Evolutionary conservation across 2,329 filamentous ascomycete genomes (phyloP), one percentile per base, ranked within the genome.

Genomic region (Bipolaris cookei): DNA sequence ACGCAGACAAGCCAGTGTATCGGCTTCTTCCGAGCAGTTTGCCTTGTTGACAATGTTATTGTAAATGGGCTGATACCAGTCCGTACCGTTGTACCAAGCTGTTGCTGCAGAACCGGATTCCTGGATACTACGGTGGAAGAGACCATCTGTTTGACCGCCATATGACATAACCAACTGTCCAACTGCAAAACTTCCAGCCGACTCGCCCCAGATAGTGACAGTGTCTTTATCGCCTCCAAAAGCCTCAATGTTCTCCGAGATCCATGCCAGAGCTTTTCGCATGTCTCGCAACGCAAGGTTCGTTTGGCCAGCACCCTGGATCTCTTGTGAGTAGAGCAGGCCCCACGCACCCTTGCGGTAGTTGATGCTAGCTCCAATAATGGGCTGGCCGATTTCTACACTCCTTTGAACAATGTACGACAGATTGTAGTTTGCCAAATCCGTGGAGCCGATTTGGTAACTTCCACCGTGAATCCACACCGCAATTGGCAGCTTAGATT

Each of bases 331-430:
- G 8, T 85, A 82, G 25, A 91, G 74, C 74, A 94, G 92, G 0
- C 90, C 90, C 67, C 91, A 82, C 4, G 85, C 83, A 2, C 86
- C 86, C 46, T 90, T 81, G 8, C 89, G 82, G 48, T 77, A 77
- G 55, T 77, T 77, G 62, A 75, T 76, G 18, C 72, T 74, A 8
- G 71, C 66, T 6, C 64, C 74, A 46, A 77, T 68, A 28, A 77
- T 73, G 1, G 73, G 73, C 34, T 75, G 67, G 7, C 72, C 73
- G 34, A 76, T 70, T 13, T 72, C 72, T n/a, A 75, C 71, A 48
- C 67, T 71, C 35, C 80, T 77, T 50, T 81, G 70, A 6, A 90
- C 84, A 44, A 88, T 81, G 56, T 82, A 84, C 13, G 83, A 84
- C 56, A 87, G 77, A 65, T 90, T 89, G 69, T 90, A 90, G 51